Evolutionary conservation across 2,329 filamentous ascomycete species (phyloP), one percentile per base, ranked within the genome.

Genomic region (Scortechinia acanthostroma): DNA sequence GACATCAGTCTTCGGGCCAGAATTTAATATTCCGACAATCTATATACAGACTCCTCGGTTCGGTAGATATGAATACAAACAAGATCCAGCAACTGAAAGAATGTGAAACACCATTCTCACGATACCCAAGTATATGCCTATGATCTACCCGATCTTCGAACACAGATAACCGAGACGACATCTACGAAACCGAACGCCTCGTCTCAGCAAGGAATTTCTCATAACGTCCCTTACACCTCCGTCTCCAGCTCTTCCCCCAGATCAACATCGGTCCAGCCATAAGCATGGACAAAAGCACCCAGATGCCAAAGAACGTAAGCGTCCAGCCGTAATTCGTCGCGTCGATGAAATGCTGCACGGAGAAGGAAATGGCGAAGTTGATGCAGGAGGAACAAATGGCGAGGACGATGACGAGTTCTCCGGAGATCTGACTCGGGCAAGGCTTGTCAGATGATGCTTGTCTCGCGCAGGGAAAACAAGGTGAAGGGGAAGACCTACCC

Each of bases 261-360:
- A 56, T 48, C 2, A 56, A 45, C 53, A 60, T 58, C 3, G 58
- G 58, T 3, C 52, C 49, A 1, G 54, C 59, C 40, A 58, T 51
- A 3, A 50, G 46, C 50, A 53, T 52, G 13, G 50, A 52, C 17
- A 42, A 43, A 25, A 55, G 49, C 4, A 63, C 60, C 40, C 56
- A 50, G 4, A 60, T 50, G 1, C 60, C 61, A 46, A 59, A 63
- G 42, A 59, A 64, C 2, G 58, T 61, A 48, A 64, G 63, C 5
- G 52, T 44, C 42, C 53, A 56, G 0, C 56, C 56, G 40, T 53
- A 52, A 4, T 53, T 42, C 4, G 58, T 60, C 6, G 57, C 55
- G 4, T 65, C 53, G 45, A 66, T 61, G 37, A 66, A 64, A 14
- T 61, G 58, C 49, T 66, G 62, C 20, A 66, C 59, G 2, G 60